Evolutionary conservation across 2,329 filamentous ascomycete species (phyloP), one percentile per base, ranked within the genome.

Genomic region (Fusarium sp.): DNA sequence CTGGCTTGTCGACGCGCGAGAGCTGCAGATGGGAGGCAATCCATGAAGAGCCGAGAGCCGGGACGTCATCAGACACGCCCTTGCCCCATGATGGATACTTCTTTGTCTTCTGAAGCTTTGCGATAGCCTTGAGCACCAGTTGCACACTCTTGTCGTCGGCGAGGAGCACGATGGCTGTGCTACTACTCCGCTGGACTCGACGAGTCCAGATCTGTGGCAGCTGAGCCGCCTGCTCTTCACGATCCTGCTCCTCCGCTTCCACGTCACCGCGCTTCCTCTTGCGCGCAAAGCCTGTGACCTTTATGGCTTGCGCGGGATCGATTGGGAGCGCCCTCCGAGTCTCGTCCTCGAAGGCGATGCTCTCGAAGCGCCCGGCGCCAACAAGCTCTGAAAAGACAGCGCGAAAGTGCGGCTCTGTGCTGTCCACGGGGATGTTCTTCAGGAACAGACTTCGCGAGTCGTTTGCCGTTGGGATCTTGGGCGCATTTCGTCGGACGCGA

Each of bases 381-480:
- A 98, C 88, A 18, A 97, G 89, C 1, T 88, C 86, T 1, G 90
- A 85, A 76, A 98, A 97, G 0, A 98, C 85, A 48, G 91, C 87
- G 52, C 94, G 92, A 48, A 98, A 88, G 78, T 95, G 94, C 1
- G 87, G 82, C 66, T 94, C 92, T 6, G 94, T 97, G 68, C 94
- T 92, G 80, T 98, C 95, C 72, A 93, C 87, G 8, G 97, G 97
- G 1, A 97, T 85, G 79, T 99, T 98, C 73, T 95, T 93, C n/a
- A 97, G 81, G 83, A 98, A 99, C 20, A 99, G 88, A 71, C 94
- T 95, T 77, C 95, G 92, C 18, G 90, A 86, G 77, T 96, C 93
- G 82, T 93, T 89, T 64, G 89, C 87, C 9, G 93, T 93, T 16
- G 94, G 91, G 45, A 94, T 88, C 84, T 93, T 94, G 70, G 96